Percentiles rank a stretch among this genome's conserved stretches.
phyloP scores from a whole-genome alignment of 108 stramenopile species.

The Parmales sp. region DNA sequence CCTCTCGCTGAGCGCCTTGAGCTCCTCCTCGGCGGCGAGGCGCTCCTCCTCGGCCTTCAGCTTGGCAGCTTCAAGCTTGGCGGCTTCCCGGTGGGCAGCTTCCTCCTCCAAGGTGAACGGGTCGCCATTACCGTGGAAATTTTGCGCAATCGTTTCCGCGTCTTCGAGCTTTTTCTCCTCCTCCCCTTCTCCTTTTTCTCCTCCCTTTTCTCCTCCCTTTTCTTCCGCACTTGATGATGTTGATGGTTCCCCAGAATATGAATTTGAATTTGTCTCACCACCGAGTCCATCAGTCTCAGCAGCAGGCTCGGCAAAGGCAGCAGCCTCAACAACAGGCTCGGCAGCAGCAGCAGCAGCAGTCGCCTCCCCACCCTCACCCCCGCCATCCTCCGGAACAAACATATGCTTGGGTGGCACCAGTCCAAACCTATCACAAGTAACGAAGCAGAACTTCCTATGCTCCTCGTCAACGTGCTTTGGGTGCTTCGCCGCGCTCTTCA shows the following conservation, averaged over 20 bases:
- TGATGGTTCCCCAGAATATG: too few relatives aligned
- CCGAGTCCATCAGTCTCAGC: too few relatives aligned
- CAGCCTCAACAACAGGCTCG: background rate
- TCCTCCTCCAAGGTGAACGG: too few relatives aligned
- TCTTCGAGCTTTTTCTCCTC: too few relatives aligned
- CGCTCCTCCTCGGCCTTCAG: background rate
- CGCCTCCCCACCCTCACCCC: background rate
- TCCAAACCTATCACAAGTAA: constrained; percentile 14
- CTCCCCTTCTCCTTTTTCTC: background rate
- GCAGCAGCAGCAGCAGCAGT: background rate
- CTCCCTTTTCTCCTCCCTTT: background rate
- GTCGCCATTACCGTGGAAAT: too few relatives aligned
- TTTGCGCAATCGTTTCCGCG: too few relatives aligned
- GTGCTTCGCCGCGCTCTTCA: constrained; percentile 17
- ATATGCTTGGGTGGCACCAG: background rate
- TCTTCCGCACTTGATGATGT: too few relatives aligned
- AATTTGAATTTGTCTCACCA: too few relatives aligned
- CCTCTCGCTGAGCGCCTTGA: too few relatives aligned
- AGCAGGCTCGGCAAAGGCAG: too few relatives aligned
- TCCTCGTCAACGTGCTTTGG: constrained; percentile 20
- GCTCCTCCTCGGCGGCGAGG: constrained; percentile 1
- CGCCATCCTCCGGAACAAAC: background rate
- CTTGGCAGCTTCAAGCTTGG: constrained; percentile 5
- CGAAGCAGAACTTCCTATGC: constrained; percentile 2
- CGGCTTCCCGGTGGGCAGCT: background rate